Evolutionary conservation across 2,329 filamentous ascomycete species (phyloP).

Genomic region (Aspergillus novoparasiticus): DNA sequence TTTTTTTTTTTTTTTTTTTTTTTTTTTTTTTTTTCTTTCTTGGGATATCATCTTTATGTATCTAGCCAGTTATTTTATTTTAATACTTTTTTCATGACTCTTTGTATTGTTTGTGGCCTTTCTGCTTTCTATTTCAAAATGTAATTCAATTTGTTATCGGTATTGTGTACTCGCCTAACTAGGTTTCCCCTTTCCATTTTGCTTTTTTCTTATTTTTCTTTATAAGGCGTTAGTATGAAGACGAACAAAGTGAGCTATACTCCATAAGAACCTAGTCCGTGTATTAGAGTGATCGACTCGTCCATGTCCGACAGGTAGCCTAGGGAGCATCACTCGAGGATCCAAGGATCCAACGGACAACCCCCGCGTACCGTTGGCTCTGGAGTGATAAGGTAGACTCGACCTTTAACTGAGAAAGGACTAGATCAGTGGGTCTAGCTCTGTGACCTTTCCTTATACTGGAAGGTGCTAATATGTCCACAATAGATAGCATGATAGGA

Average conservation of each 20-base stretch:
- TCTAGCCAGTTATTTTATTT: neutral
- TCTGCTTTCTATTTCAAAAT: neutral
- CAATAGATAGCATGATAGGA: neutral
- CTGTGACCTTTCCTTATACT: neutral
- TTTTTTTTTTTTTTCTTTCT: neutral
- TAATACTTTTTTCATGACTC: no score
- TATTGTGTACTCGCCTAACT: neutral
- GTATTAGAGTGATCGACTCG: neutral
- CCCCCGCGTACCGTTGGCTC: neutral
- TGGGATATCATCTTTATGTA: neutral
- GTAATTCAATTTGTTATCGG: neutral
- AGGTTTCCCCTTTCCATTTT: neutral
- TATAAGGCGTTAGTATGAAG: neutral
- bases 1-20: neutral
- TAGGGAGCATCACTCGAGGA: neutral
- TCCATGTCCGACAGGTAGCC: neutral
- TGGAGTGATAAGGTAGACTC: neutral
- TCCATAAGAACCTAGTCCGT: neutral
- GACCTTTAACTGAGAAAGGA: neutral
- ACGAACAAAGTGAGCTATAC: neutral
- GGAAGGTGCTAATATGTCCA: neutral
- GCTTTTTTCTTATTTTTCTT: neutral
- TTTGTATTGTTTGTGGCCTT: neutral
- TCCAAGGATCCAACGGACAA: neutral
- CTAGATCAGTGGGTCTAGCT: neutral